Base-by-base conservation (phyloP, 352 stramenopile genomes). In the Globisporangium emineosum region DNA sequence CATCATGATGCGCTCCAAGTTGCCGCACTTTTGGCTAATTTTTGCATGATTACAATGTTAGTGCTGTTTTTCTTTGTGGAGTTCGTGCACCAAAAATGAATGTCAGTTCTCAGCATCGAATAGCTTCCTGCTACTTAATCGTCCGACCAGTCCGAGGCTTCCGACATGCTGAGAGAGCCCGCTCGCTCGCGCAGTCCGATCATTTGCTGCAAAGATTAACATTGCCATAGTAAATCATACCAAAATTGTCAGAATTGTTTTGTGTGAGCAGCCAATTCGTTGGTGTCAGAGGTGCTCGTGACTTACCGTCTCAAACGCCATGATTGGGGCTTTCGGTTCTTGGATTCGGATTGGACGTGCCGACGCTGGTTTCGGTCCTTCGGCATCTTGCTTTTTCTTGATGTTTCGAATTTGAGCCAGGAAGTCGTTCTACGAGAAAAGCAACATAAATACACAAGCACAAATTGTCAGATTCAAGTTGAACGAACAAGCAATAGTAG, bases 61-160 rank as follows among this genome's bases (percentile, higher is more conserved):
- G 10, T 47, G 40, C n/a, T 23, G 17, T 17, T 47, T 47, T 12
- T 21, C 40, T 21, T 47, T 47, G 17, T 10, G 40, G 21, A 12
- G 23, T 47, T 7, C 7, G 17, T 3, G 17, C 40, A 47, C 21
- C 40, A 12, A 47, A 47, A 12, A n/a, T n/a, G n/a, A n/a, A n/a
- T n/a, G n/a, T n/a, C n/a, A n/a, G n/a, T n/a, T 47, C 17, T 47
- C 40, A 23, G 40, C 6, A 47, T 23, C 40, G 21, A 47, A 2
- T 47, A 10, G 40, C 2, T 5, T 1, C 21, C 9, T 47, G 6
- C 19, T 47, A 47, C 17, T 47, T 73, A 93, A 13, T 95, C 80
- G 54, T 96, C 87, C 23, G 87, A 96, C 87, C 87, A 96, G 63
- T 96, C 87, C 3, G 87, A 96, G 7, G 83, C 82, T 66, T 93